Base-by-base conservation (phyloP, 2,329 filamentous ascomycete species). In the Aspergillus fumigatus region DNA sequence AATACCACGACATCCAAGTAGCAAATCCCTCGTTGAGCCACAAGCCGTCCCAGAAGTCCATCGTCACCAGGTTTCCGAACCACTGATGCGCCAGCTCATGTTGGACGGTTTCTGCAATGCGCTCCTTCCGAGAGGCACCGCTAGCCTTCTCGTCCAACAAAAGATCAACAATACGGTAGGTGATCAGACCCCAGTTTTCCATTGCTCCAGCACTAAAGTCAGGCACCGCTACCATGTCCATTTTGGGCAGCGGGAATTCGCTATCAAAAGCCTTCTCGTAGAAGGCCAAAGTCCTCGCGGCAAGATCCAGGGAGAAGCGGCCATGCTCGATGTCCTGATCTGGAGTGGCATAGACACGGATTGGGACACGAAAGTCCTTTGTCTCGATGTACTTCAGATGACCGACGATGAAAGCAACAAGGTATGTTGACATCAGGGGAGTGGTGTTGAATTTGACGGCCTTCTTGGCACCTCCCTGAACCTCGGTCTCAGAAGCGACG, bases 111-210 rank as follows among this genome's bases (percentile, higher is more conserved):
- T 97, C 93, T 52, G 93, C 93, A 54, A 97, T 90, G 41, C 92
- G 87, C 78, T 97, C 89, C 79, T 96, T 97, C 59, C 88, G 90
- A 40, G 88, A 88, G 21, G 93, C 92, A 69, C 92, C 89, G 67
- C 90, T 94, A 3, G 85, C 89, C 81, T 95, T 94, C 76, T 97
- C 91, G 67, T 97, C 93, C 60, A 96, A 85, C 57, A 97, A 83
- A 49, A 97, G 76, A 70, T 95, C 91, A 35, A 97, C 92, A 23
- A 96, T 89, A 62, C 93, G 88, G 78, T 97, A 97, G 6, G 93
- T 97, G 65, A 97, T 86, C 52, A 97, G 80, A 70, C 93, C 93
- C 93, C 93, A 97, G 75, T 97, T 97, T 81, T 97, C 92, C 92
- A 97, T 97, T 58, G 92, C 93, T 60, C 93, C 93, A 50, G 92